Evolutionary conservation across 2,329 filamentous ascomycete species (phyloP).

Genomic region (Diplodia corticola): DNA sequence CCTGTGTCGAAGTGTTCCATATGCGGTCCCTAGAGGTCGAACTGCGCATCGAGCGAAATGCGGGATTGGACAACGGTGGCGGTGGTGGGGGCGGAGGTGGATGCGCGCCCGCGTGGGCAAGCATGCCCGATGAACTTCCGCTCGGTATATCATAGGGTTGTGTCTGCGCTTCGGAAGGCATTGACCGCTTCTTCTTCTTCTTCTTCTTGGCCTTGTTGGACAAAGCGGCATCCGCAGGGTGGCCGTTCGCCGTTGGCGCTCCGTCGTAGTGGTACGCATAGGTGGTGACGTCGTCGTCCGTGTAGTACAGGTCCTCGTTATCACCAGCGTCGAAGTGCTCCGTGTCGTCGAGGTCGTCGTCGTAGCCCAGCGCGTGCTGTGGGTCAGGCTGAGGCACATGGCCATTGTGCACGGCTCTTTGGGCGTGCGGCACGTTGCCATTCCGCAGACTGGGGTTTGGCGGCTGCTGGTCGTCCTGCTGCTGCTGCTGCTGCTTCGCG

Average conservation of each 20-base stretch:
- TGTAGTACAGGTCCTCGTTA: conserved; percentile 39
- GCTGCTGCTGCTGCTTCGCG: conserved; percentile 54
- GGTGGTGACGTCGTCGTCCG: conserved; percentile 38
- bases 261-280: conserved; percentile 37
- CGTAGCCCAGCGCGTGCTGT: conserved; percentile 43
- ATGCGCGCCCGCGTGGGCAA: conserved; percentile 27
- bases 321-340: conserved; percentile 34
- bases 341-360: conserved; percentile 47
- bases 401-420: conserved; percentile 22
- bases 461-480: conserved; percentile 41
- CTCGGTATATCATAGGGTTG: conserved; percentile 17
- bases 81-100: conserved; percentile 42
- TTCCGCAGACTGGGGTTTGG: conserved; percentile 31
- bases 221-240: conserved; percentile 17
- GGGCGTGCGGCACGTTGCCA: conserved; percentile 31
- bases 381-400: conserved; percentile 12
- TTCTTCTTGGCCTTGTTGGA: conserved; percentile 66
- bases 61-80: conserved; percentile 45
- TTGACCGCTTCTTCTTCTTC: conserved; percentile 48
- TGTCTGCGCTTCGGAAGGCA: background rate
- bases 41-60: conserved; percentile 44
- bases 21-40: conserved; percentile 73
- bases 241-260: conserved; percentile 23
- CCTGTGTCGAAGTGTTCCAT: conserved; percentile 93
- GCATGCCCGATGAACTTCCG: conserved; percentile 30